A percentile compares a stretch with the other conserved stretches of the same genome.
Conservation (phyloP, 805 yeast genomes). For the Metschnikowia borealis region DNA sequence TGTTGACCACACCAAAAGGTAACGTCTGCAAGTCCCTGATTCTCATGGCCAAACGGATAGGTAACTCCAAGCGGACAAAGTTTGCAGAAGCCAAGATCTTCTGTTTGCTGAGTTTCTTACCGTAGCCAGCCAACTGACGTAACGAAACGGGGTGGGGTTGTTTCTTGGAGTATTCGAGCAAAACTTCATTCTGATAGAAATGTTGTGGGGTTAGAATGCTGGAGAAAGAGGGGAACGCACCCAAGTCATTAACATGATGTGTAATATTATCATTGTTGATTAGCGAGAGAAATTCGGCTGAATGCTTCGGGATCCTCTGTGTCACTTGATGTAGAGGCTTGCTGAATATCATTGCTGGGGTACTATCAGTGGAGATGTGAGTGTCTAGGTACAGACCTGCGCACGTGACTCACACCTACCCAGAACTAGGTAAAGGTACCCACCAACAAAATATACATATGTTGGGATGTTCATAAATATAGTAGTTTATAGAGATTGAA, state of each 20-base stretch:
- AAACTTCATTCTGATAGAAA: slow-evolving; percentile 76
- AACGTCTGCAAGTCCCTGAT: slow-evolving; percentile 73
- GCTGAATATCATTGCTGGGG: neutral
- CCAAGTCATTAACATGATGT: slow-evolving; percentile 30
- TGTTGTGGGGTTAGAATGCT: slow-evolving; percentile 57
- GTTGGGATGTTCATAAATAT: too few relatives aligned
- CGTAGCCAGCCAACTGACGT: slow-evolving; percentile 87
- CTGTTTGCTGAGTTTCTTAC: slow-evolving; percentile 68
- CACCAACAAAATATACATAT: neutral
- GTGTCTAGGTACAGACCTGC: neutral
- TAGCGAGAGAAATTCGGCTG: slow-evolving; percentile 32
- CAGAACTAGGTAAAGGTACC: neutral
- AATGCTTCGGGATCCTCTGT: slow-evolving; percentile 26
- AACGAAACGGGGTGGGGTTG: slow-evolving; percentile 86
- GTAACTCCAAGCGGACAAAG: slow-evolving; percentile 81
- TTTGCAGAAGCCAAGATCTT: slow-evolving; percentile 81
- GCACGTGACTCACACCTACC: neutral
- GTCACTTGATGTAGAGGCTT: slow-evolving; percentile 2
- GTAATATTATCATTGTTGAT: slow-evolving; percentile 28
- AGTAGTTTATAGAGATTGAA: too few relatives aligned
- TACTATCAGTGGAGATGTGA: neutral
- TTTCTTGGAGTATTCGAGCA: slow-evolving; percentile 58
- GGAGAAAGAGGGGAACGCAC: slow-evolving; percentile 41
- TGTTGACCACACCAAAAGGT: slow-evolving; percentile 81
- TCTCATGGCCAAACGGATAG: slow-evolving; percentile 78